Base-by-base conservation (phyloP, 2,329 filamentous ascomycete genomes). In the Colletotrichum sansevieriae region DNA sequence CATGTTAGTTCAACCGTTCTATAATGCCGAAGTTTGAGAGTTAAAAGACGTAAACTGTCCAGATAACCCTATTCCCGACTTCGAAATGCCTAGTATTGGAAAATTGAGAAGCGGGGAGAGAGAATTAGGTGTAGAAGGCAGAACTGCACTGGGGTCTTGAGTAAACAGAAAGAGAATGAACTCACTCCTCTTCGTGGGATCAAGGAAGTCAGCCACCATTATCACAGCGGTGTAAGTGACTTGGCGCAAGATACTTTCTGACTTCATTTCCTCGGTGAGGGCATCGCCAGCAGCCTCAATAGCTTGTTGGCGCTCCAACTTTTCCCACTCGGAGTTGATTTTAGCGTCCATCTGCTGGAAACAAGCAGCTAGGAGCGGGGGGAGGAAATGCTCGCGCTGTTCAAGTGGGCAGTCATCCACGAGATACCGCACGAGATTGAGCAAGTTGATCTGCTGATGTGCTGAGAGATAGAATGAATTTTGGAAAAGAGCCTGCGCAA, bases 261-360 rank as follows among this genome's bases (percentile, higher is more conserved):
- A 91, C 80, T 98, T 97, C 96, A 99, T 99, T 81, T 99, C 96
- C 73, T 98, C 94, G 1, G 92, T 93, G 61, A 99, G 82, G 68
- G 93, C 92, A 63, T 95, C 93, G 20, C 91, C 90, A 3, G 90
- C 90, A 1, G 90, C 87, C 47, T 87, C 86, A 12, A 89, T 82
- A 20, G 82, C 83, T 73, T 92, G 87, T 71, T 88, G 83, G 71
- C 86, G 82, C 76, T 90, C 88, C 66, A 98, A 89, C 72, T 89
- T 88, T 70, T 91, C 88, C 96, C 96, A 99, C 77, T 98, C 95
- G 0, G 87, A 85, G 39, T 89, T 92, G 71, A 98, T 92, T 81
- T 98, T 98, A 46, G 85, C 83, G 76, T 98, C 94, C 78, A 98
- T 91, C 74, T 96, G 93, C 68, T 88, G 86, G 77, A 98, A 98